Conservation (phyloP, 2,329 filamentous ascomycete genomes). For the Cytospora piceicola region DNA sequence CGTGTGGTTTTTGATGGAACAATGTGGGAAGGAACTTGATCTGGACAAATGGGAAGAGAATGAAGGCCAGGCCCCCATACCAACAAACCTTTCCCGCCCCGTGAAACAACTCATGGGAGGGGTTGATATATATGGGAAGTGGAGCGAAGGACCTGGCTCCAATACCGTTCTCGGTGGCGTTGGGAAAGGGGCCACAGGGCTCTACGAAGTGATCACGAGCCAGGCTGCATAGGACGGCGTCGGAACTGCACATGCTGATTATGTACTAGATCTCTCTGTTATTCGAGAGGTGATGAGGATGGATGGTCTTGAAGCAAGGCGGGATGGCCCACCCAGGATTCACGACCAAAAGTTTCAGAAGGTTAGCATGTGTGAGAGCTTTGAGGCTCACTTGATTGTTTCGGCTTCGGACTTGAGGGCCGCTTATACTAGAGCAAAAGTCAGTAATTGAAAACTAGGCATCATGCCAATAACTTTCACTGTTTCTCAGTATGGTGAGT, state of each 20-base stretch:
- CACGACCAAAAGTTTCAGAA: slow-evolving; percentile 10
- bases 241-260: background rate
- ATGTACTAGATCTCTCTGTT: background rate
- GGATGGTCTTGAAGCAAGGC: slow-evolving; percentile 5
- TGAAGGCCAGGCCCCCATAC: background rate
- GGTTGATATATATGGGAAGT: background rate
- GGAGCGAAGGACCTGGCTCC: background rate
- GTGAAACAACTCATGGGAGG: background rate
- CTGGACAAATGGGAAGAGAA: background rate
- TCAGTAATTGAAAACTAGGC: background rate
- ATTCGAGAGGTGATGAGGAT: background rate
- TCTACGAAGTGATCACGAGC: background rate
- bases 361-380: slow-evolving; percentile 16
- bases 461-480: background rate
- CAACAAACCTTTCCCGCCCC: background rate
- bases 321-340: slow-evolving; percentile 4
- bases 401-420: slow-evolving; percentile 2
- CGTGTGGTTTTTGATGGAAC: background rate
- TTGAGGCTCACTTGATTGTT: slow-evolving; percentile 10
- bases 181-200: background rate
- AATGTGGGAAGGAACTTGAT: background rate
- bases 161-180: background rate
- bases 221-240: slow-evolving; percentile 7
- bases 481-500: background rate
- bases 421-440: slow-evolving; percentile 5